Evolutionary conservation across 78 protist genomes (phyloP).

Genomic region (Dictyostelium firmibasis): DNA sequence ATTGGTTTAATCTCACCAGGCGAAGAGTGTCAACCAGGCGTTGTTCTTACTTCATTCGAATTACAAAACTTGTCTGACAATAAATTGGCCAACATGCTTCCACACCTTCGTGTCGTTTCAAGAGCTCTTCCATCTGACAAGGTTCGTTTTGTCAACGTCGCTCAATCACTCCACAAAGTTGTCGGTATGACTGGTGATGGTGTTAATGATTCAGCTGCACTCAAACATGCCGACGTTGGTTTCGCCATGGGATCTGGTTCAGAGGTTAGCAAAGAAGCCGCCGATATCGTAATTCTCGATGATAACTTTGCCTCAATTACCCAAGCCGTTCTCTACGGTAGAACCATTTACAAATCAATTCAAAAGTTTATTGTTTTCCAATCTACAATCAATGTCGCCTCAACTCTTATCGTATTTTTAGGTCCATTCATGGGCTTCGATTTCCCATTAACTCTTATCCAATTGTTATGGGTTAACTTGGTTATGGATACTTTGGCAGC

Average conservation of each 20-base stretch:
- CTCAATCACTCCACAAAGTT: conserved; percentile 87
- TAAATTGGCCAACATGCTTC: conserved; percentile 66
- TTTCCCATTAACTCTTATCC: conserved; percentile 90
- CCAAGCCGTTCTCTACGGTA: conserved; percentile 89
- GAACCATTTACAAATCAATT: conserved; percentile 88
- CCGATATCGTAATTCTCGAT: conserved; percentile 95
- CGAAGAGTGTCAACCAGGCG: conserved; percentile 84
- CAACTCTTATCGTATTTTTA: conserved; percentile 86
- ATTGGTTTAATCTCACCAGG: conserved; percentile 83
- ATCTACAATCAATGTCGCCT: conserved; percentile 90
- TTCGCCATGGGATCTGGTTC: conserved; percentile 94
- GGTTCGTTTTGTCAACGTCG: conserved; percentile 82
- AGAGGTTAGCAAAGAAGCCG: conserved; percentile 94
- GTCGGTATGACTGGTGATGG: conserved; percentile 98
- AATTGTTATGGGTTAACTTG: conserved; percentile 95
- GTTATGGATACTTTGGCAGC: conserved; percentile 97
- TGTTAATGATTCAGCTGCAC: conserved; percentile 89
- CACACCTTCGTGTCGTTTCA: conserved; percentile 91
- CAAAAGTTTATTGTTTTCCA: conserved; percentile 91
- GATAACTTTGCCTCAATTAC: conserved; percentile 94
- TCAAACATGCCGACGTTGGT: conserved; percentile 93
- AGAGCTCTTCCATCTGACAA: conserved; percentile 95
- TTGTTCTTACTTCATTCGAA: conserved; percentile 72
- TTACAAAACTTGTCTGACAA: conserved; percentile 71
- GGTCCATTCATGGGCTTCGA: conserved; percentile 87